Base-by-base conservation (phyloP, 2,329 filamentous ascomycete species). In the Neurospora crassa region DNA sequence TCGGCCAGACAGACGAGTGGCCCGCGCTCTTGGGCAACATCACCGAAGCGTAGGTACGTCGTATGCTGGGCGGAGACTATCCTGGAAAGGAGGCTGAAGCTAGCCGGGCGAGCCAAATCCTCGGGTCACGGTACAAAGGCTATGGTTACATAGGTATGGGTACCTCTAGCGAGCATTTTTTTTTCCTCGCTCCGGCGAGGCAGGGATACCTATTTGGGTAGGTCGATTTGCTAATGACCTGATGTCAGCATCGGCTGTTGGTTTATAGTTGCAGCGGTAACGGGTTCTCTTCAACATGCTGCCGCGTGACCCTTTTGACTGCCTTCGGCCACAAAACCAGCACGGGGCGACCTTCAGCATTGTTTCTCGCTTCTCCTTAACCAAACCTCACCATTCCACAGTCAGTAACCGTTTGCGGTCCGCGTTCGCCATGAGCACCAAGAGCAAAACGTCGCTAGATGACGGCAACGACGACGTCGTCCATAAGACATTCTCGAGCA, bases 1-100 rank as follows among this genome's bases (percentile, higher is more conserved):
- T 40, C 37, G 24, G n/a, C 72, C 73, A 1, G 63, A 71, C 73
- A 1, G 63, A 71, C 3, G 75, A 77, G 34, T 77, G 75, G 77
- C 73, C 76, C 1, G 68, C 70, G 6, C 43, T 77, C 5, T 77
- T 75, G 40, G 74, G 76, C 3, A 72, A 63, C 42, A 41, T 74
- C 11, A 5, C 29, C 40, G 68, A 76, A 24, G 75, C 73, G 3
- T 73, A 73, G n/a, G 10, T 45, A 45, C 42, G 18, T 45, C 6
- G 42, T 45, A 45, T 45, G 42, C 42, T 45, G 5, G 42, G 42
- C 42, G n/a, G 18, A 45, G 42, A 8, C 42, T n/a, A n/a, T 10
- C 18, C 42, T 45, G 42, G 42, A 45, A 45, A 45, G 18, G 5
- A n/a, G 42, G 42, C 18, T 45, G 42, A 45, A 45, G 2, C 1